These are phyloP conservation scores for Abrus precatorius DNA, from an alignment of 306 rosid species.

Conservation along the genomic window DNA sequence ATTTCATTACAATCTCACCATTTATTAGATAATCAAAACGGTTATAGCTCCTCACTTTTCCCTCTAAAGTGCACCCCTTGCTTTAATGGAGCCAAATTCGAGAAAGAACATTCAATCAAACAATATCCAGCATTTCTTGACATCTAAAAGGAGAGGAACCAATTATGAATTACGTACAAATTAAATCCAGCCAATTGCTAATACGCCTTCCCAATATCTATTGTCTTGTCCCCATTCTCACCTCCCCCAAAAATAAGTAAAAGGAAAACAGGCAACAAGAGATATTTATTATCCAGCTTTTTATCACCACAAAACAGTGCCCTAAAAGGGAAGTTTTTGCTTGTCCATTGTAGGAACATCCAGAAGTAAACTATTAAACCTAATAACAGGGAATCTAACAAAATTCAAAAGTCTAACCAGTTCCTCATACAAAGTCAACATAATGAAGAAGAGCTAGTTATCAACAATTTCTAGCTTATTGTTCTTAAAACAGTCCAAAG, in stretches of 20 bases:
- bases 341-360: constrained; percentile 1
- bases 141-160: neutral
- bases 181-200: neutral
- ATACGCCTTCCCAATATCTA: neutral
- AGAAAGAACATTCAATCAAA: neutral
- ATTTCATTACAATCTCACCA: neutral
- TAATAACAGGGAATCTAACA: neutral
- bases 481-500: neutral
- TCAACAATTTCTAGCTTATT: neutral
- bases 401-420: neutral
- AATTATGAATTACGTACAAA: neutral
- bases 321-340: neutral
- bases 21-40: neutral
- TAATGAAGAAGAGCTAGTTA: neutral
- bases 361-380: neutral
- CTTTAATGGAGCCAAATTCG: neutral
- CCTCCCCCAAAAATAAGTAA: neutral
- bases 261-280: neutral
- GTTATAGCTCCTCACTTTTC: neutral
- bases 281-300: neutral
- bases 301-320: neutral
- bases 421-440: neutral
- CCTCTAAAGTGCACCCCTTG: neutral
- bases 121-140: neutral
- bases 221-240: neutral